A percentile compares a stretch with the other conserved stretches of the same genome.
Conservation (phyloP, 1,284 basidiomycete genomes). For the Termitomyces sp. region DNA sequence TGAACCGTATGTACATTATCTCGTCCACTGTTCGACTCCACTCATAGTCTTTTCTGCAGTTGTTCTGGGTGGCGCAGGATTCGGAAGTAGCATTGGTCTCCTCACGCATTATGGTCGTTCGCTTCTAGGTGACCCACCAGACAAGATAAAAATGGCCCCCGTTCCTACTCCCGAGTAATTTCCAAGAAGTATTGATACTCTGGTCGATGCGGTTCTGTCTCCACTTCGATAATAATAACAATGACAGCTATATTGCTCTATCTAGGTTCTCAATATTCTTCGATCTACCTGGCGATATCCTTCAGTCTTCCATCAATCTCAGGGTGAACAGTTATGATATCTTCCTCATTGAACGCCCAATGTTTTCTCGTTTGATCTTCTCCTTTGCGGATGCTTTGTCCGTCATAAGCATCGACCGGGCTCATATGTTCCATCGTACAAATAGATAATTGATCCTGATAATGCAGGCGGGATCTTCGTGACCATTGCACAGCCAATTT, state of each 20-base stretch:
- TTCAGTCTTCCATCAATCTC: slow-evolving; percentile 68
- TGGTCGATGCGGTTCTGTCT: background rate
- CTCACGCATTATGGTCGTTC: slow-evolving; percentile 49
- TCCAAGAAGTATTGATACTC: background rate
- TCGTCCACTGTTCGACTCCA: background rate
- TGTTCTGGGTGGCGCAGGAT: slow-evolving; percentile 61
- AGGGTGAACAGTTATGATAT: slow-evolving; percentile 65
- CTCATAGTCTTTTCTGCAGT: slow-evolving; percentile 34
- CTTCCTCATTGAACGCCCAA: slow-evolving; percentile 35
- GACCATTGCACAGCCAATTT: slow-evolving; percentile 44
- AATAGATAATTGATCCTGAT: slow-evolving; percentile 57
- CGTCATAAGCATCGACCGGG: slow-evolving; percentile 68
- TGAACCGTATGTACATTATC: slow-evolving; percentile 45
- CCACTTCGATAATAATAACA: background rate
- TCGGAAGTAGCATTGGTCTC: slow-evolving; percentile 59
- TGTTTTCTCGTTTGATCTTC: slow-evolving; percentile 21
- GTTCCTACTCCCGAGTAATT: slow-evolving; percentile 1
- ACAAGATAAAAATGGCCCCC: slow-evolving; percentile 32
- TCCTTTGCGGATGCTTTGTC: slow-evolving; percentile 40
- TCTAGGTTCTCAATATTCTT: background rate
- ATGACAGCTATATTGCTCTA: background rate
- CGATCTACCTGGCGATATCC: slow-evolving; percentile 39
- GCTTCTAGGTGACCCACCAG: slow-evolving; percentile 47
- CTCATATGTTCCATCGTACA: slow-evolving; percentile 74
- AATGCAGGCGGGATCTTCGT: slow-evolving; percentile 44